Percentiles rank a stretch among this genome's conserved stretches.
Evolutionary conservation across 2,329 filamentous ascomycete genomes (phyloP).

Genomic region (Dactylellina parvicollis): DNA sequence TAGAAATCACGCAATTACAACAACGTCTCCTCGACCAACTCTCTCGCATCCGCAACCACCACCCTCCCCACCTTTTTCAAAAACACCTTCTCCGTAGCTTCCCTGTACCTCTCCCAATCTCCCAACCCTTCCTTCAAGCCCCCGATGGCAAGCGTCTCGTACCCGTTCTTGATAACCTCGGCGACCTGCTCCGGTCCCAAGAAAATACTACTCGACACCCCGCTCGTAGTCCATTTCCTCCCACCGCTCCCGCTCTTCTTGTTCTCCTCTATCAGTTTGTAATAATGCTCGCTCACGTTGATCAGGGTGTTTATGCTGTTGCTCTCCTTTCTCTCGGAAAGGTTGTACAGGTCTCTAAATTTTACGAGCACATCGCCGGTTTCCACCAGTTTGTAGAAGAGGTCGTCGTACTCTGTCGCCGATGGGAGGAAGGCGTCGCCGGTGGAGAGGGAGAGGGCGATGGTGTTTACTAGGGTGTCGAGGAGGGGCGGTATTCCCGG

Average conservation of each 20-base stretch:
- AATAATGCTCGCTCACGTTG: constrained; percentile 85
- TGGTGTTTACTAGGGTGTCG: constrained; percentile 79
- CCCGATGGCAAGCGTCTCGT: constrained; percentile 92
- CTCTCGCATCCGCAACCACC: constrained; percentile 76
- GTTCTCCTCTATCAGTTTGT: constrained; percentile 76
- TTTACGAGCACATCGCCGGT: constrained; percentile 82
- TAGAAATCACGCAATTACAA: constrained; percentile 35
- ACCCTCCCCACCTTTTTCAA: constrained; percentile 87
- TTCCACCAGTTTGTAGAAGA: constrained; percentile 98
- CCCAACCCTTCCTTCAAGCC: constrained; percentile 82
- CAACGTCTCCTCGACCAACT: constrained; percentile 64
- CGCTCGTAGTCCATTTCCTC: constrained; percentile 63
- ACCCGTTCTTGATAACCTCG: constrained; percentile 93
- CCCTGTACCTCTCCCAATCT: constrained; percentile 84
- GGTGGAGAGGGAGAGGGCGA: constrained; percentile 82
- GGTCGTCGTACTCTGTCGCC: constrained; percentile 87
- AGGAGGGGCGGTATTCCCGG: constrained; percentile 77
- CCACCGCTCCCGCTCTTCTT: constrained; percentile 64
- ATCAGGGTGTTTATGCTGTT: constrained; percentile 86
- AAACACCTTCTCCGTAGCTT: constrained; percentile 82
- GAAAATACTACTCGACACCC: constrained; percentile 30
- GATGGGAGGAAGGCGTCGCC: constrained; percentile 92
- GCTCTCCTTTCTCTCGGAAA: constrained; percentile 67
- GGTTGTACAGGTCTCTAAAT: constrained; percentile 80
- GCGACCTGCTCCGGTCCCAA: constrained; percentile 85